These are phyloP conservation scores for Pezicula radicicola DNA, from an alignment of 2,329 filamentous ascomycete species.

Conservation along the genomic window DNA sequence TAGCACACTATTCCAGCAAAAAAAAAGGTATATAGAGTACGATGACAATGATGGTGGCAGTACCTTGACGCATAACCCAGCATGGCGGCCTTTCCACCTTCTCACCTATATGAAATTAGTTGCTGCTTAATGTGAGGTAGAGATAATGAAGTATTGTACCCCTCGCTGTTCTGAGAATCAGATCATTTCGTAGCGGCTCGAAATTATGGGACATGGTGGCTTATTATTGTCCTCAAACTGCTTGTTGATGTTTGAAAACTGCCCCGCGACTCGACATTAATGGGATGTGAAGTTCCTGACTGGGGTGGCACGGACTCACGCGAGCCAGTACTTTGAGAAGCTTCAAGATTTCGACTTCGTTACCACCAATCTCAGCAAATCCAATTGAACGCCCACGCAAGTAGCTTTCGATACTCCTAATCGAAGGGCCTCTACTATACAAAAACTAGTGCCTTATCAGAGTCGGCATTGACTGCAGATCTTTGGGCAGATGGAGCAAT, in stretches of 20 bases:
- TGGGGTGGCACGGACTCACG: too few relatives aligned
- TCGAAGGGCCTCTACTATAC: too few relatives aligned
- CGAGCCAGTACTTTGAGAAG: too few relatives aligned
- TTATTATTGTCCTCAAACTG: neutral
- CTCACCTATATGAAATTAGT: constrained; percentile 58
- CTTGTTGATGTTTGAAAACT: neutral
- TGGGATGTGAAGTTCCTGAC: too few relatives aligned
- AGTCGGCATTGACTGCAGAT: too few relatives aligned
- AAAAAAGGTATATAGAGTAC: constrained; percentile 2
- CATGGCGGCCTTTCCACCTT: constrained; percentile 89
- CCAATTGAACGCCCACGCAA: too few relatives aligned
- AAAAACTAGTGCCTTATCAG: too few relatives aligned
- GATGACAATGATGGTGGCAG: constrained; percentile 13
- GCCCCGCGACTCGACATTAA: neutral
- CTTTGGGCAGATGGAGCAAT: too few relatives aligned
- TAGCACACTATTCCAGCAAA: constrained; percentile 4
- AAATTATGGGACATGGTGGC: constrained; percentile 67
- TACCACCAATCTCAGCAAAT: too few relatives aligned
- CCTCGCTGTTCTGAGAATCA: constrained; percentile 85
- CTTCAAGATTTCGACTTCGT: too few relatives aligned
- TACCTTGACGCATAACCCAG: constrained; percentile 99
- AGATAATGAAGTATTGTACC: constrained; percentile 46
- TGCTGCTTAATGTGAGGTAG: neutral
- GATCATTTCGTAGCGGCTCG: constrained; percentile 84
- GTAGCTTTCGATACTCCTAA: too few relatives aligned